A percentile compares a stretch with the other conserved stretches of the same genome.
These are phyloP conservation scores for Amanita subjunquillea DNA, from an alignment of 768 basidiomycete species.

Conservation along the genomic window DNA sequence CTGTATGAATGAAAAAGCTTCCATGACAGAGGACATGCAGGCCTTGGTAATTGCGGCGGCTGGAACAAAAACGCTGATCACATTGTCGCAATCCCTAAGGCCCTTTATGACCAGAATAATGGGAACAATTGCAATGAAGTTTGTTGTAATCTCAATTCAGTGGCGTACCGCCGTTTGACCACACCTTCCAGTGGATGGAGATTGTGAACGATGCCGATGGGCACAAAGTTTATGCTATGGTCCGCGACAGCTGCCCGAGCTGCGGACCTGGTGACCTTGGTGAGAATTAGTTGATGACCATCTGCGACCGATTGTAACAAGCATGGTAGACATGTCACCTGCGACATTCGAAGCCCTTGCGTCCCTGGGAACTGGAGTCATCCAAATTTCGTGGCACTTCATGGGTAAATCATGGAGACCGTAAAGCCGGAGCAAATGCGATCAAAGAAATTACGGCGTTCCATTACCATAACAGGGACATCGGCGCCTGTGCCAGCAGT, in stretches of 20 bases:
- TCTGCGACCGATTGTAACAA: neutral
- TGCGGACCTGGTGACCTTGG: constrained; percentile 49
- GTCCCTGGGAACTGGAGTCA: constrained; percentile 33
- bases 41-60: constrained; percentile 55
- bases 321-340: constrained; percentile 51
- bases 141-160: constrained; percentile 9
- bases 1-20: neutral
- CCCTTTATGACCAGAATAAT: constrained; percentile 37
- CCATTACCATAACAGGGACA: neutral
- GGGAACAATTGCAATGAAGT: constrained; percentile 57
- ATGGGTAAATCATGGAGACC: constrained; percentile 35
- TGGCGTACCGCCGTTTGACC: constrained; percentile 7
- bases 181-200: constrained; percentile 36
- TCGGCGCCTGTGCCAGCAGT: neutral
- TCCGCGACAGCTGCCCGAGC: constrained; percentile 48
- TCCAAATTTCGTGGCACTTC: constrained; percentile 54
- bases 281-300: constrained; percentile 19
- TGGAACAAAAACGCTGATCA: constrained; percentile 34
- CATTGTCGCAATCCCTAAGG: constrained; percentile 53
- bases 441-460: neutral
- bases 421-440: constrained; percentile 13
- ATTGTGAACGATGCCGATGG: constrained; percentile 38
- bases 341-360: constrained; percentile 46
- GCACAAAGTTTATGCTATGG: constrained; percentile 34
- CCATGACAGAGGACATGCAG: constrained; percentile 11